Percentiles rank a stretch among this genome's conserved stretches.
phyloP scores from a whole-genome alignment of 129 eudicot species.

The Daucus carota region DH1_v3.0 NC_030388.2:30012001-30012500 shows the following conservation, averaged over 20 bases:
- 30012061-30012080: not conserved
- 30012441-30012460: not conserved
- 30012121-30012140: not conserved
- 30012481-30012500: not conserved
- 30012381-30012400: constrained; percentile 96
- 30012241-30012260: not conserved
- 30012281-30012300: not conserved
- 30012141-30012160: not conserved
- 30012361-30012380: constrained; percentile 98
- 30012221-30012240: not conserved
- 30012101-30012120: not conserved
- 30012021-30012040: not conserved
- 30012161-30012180: not conserved
- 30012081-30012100: not conserved
- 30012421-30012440: constrained; percentile 65
- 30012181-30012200: not conserved
- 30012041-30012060: not conserved
- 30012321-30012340: constrained; percentile 10
- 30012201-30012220: not conserved
- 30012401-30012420: constrained; percentile 83
- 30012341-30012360: constrained; percentile 59
- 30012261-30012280: not conserved
- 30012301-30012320: not conserved
- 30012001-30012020: not conserved
- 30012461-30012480: not conserved